Base-by-base conservation (phyloP, 2,329 filamentous ascomycete genomes). In the Penicillium digitatum region DNA sequence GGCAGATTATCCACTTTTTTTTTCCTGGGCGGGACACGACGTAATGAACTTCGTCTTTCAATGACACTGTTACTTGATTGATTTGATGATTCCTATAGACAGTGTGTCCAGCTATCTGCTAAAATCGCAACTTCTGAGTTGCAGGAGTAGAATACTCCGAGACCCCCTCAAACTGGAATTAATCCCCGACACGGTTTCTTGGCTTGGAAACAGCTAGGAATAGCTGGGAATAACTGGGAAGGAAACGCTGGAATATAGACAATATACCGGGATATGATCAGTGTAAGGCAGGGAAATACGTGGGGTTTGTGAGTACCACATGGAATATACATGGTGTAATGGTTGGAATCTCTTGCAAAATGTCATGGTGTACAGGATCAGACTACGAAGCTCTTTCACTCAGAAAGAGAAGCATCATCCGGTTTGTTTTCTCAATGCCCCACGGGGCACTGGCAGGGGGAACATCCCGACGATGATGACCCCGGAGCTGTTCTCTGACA, bases 1-100 rank as follows among this genome's bases (percentile, higher is more conserved):
- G 51, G 51, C 44, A 42, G 51, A 22, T 49, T 29, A 51, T 40
- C 51, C 51, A 54, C 51, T 54, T 54, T 49, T 53, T 53, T 53
- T 47, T 38, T 35, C 22, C 29, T 22, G 7, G 35, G 50, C 50
- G 51, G 51, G 34, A 49, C 34, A 44, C 26, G 37, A 49, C 37
- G 43, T 48, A 48, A 51, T 50, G 37, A 27, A 31, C 14, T 29
- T 27, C 16, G 4, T 38, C 22, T 35, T 34, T 27, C 32, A 18
- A 31, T 18, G 12, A 37, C 2, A 27, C 18, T 16, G 12, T 39
- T 37, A 18, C n/a, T 20, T 6, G 26, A 10, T 24, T 40, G 22
- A 4, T 11, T 11, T 40, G 12, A 3, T 37, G 26, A 27, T 27
- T 5, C n/a, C n/a, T 20, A 31, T 31, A 44, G 42, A 8, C 31